These are phyloP conservation scores for Plectosphaerella cucumerina DNA, from an alignment of 2,329 filamentous ascomycete species.

Conservation along the genomic window DNA sequence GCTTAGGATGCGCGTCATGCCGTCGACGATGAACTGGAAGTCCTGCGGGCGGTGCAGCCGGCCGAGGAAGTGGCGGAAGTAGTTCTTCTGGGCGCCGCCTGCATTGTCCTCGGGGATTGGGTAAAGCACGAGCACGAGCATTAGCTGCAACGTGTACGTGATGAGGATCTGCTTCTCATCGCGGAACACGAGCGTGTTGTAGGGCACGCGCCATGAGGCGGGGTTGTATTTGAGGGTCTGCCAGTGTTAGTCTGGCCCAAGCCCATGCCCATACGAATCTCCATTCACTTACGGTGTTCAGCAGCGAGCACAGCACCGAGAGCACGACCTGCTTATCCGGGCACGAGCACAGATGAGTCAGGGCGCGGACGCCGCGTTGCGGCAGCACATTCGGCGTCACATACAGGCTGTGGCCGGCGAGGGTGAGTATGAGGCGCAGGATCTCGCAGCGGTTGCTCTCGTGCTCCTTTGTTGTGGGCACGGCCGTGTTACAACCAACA, in stretches of 20 bases:
- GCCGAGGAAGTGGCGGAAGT: conserved; percentile 87
- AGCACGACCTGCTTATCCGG: conserved; percentile 88
- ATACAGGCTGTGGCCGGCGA: conserved; percentile 92
- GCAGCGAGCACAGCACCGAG: conserved; percentile 82
- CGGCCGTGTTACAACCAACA: conserved; percentile 87
- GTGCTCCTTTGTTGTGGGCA: conserved; percentile 84
- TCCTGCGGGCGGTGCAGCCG: conserved; percentile 89
- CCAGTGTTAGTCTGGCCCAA: conserved; percentile 2
- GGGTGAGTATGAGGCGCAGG: conserved; percentile 75
- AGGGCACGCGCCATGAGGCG: conserved; percentile 87
- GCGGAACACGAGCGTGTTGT: conserved; percentile 87
- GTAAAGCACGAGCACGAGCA: conserved; percentile 82
- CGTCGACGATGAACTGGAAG: conserved; percentile 95
- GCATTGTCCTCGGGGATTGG: conserved; percentile 75
- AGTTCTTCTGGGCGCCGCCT: conserved; percentile 72
- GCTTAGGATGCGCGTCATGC: conserved; percentile 87
- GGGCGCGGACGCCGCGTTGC: conserved; percentile 73
- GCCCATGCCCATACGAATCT: neutral
- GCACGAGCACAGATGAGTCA: conserved; percentile 86
- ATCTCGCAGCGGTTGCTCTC: conserved; percentile 93
- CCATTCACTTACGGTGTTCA: conserved; percentile 74
- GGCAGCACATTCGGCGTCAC: conserved; percentile 76
- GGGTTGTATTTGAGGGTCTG: conserved; percentile 95
- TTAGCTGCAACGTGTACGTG: conserved; percentile 84
- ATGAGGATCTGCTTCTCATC: conserved; percentile 88